Conservation (phyloP, 2,329 filamentous ascomycete genomes). For the Hymenoscyphus salicellus region DNA sequence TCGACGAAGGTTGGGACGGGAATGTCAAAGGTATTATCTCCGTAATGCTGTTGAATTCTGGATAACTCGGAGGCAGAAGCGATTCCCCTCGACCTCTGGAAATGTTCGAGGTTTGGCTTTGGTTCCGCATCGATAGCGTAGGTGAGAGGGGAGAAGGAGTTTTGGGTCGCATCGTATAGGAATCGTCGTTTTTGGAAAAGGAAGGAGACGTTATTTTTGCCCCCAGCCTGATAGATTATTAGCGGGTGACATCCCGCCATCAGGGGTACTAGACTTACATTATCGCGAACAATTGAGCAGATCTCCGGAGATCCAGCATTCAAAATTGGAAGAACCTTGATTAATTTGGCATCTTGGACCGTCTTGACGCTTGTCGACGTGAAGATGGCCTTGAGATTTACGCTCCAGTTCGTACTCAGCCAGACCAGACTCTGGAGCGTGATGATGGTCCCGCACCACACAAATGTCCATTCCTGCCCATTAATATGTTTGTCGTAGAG, state of each 20-base stretch:
- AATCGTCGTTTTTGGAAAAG: conserved; percentile 98
- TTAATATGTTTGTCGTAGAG: conserved; percentile 89
- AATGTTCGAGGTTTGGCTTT: conserved; percentile 72
- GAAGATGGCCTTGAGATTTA: conserved; percentile 78
- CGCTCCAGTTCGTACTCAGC: conserved; percentile 97
- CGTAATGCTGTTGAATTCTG: conserved; percentile 86
- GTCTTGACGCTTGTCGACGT: conserved; percentile 69
- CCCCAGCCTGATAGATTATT: conserved; percentile 54
- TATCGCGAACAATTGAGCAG: conserved; percentile 74
- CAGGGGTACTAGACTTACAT: conserved; percentile 43
- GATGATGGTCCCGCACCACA: conserved; percentile 85
- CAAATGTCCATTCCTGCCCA: conserved; percentile 96
- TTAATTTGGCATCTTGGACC: conserved; percentile 73
- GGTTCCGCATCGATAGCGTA: conserved; percentile 85
- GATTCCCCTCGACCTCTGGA: conserved; percentile 78
- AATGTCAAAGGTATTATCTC: conserved; percentile 94
- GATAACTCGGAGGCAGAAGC: conserved; percentile 71
- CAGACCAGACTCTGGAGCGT: conserved; percentile 85
- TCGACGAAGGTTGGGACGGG: conserved; percentile 94
- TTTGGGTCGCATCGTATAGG: conserved; percentile 69
- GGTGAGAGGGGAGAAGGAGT: conserved; percentile 75
- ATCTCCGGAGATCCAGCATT: conserved; percentile 91
- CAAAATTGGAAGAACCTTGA: conserved; percentile 86
- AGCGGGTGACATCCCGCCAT: conserved; percentile 17
- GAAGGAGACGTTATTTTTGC: conserved; percentile 78